A percentile compares a stretch with the other conserved stretches of the same genome.
phyloP scores from a whole-genome alignment of 1,139 yeast genomes.

The Candida gigantensis region DNA sequence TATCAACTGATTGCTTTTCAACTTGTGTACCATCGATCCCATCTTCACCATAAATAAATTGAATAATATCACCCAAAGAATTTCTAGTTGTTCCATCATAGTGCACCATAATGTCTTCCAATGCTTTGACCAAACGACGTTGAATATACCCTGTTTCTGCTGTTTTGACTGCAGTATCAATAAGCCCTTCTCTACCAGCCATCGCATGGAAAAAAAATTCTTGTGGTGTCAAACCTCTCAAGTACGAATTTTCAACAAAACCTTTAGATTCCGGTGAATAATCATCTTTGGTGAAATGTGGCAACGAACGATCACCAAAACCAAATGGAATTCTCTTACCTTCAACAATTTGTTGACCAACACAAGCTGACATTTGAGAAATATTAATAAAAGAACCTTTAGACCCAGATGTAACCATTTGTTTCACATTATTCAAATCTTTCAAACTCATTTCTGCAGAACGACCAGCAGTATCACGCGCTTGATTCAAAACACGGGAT shows the following conservation, averaged over 20 bases:
- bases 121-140: conserved; percentile 96
- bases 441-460: conserved; percentile 96
- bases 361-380: conserved; percentile 99
- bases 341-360: conserved; percentile 99
- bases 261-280: conserved; percentile 98
- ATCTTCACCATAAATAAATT: conserved; percentile 97
- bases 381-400: conserved; percentile 98
- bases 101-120: conserved; percentile 98
- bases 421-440: conserved; percentile 93
- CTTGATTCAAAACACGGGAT: conserved; percentile 91
- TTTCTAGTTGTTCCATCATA: conserved; percentile 98
- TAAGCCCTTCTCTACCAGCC: conserved; percentile 99
- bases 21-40: conserved; percentile 98
- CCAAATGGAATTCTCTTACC: conserved; percentile 99
- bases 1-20: conserved; percentile 94
- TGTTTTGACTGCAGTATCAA: conserved; percentile 98
- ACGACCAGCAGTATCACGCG: conserved; percentile 99
- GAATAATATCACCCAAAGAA: conserved; percentile 93
- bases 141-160: conserved; percentile 99
- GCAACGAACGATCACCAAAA: conserved; percentile 91
- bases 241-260: conserved; percentile 93
- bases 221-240: conserved; percentile 97
- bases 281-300: conserved; percentile 97
- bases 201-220: conserved; percentile 99
- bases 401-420: conserved; percentile 99